These are phyloP conservation scores for Saccharomycodes ludwigii DNA, from an alignment of 805 yeast genomes.

Conservation along the genomic window DNA sequence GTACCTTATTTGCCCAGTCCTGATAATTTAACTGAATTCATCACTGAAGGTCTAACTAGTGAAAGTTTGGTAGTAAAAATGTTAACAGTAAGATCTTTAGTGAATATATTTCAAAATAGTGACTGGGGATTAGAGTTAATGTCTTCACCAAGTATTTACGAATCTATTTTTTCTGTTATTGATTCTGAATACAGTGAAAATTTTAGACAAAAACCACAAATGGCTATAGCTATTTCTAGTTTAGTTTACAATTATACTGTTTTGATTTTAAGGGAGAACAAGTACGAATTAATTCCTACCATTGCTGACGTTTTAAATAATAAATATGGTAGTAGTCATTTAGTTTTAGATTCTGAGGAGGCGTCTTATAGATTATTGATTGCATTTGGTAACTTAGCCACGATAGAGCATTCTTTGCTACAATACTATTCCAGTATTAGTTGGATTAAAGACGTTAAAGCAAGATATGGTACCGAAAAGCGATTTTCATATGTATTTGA, in stretches of 20 bases:
- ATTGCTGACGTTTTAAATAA: constrained; percentile 20
- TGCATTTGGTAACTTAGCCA: constrained; percentile 48
- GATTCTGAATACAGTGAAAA: constrained; percentile 7
- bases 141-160: constrained; percentile 23
- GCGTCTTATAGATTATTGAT: constrained; percentile 54
- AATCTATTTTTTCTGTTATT: constrained; percentile 28
- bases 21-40: constrained; percentile 26
- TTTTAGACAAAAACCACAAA: constrained; percentile 14
- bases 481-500: constrained; percentile 16
- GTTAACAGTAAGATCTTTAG: constrained; percentile 45
- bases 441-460: constrained; percentile 18
- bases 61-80: constrained; percentile 23
- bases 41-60: constrained; percentile 29
- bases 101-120: constrained; percentile 37
- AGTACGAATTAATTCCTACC: constrained; percentile 19
- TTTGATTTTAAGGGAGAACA: constrained; percentile 22
- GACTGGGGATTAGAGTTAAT: constrained; percentile 36
- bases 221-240: constrained; percentile 35
- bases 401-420: constrained; percentile 19
- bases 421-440: constrained; percentile 20
- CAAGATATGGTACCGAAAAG: constrained; percentile 9
- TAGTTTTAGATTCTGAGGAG: constrained; percentile 36
- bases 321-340: constrained; percentile 19
- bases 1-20: constrained; percentile 30
- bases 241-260: constrained; percentile 37